These are phyloP conservation scores for Aspergillus ruber DNA, from an alignment of 2,329 filamentous ascomycete genomes.

Conservation along the genomic window DNA sequence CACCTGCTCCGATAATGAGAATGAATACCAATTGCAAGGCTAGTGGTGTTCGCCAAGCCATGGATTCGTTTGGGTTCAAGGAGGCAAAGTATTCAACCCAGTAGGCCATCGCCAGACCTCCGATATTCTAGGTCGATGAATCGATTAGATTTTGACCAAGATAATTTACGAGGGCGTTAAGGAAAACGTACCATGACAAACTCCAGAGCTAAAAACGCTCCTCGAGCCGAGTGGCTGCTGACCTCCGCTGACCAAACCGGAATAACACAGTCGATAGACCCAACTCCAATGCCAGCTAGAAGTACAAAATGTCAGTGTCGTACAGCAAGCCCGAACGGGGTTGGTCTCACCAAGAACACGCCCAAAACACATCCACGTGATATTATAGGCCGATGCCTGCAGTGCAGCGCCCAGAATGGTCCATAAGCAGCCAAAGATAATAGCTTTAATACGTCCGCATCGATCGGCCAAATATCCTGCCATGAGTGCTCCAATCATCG, in stretches of 20 bases:
- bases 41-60: constrained; percentile 56
- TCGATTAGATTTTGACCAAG: not conserved
- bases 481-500: constrained; percentile 52
- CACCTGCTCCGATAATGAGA: constrained; percentile 45
- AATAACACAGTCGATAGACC: constrained; percentile 60
- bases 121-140: constrained; percentile 53
- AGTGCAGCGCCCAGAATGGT: constrained; percentile 53
- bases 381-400: constrained; percentile 57
- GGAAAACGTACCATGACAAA: constrained; percentile 40
- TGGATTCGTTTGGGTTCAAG: constrained; percentile 44
- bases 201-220: constrained; percentile 60
- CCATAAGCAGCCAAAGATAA: constrained; percentile 51
- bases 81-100: constrained; percentile 45
- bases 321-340: not conserved
- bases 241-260: constrained; percentile 64
- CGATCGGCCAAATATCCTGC: constrained; percentile 57
- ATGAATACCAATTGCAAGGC: constrained; percentile 61
- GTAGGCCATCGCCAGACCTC: constrained; percentile 57
- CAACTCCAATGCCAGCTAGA: constrained; percentile 43
- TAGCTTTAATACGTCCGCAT: constrained; percentile 54
- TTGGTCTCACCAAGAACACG: constrained; percentile 46
- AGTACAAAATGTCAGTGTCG: not conserved
- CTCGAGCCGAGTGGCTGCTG: constrained; percentile 56
- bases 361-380: constrained; percentile 59
- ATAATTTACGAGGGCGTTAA: not conserved